Base-by-base conservation (phyloP, 768 basidiomycete species). In the Amanita thiersii region DNA sequence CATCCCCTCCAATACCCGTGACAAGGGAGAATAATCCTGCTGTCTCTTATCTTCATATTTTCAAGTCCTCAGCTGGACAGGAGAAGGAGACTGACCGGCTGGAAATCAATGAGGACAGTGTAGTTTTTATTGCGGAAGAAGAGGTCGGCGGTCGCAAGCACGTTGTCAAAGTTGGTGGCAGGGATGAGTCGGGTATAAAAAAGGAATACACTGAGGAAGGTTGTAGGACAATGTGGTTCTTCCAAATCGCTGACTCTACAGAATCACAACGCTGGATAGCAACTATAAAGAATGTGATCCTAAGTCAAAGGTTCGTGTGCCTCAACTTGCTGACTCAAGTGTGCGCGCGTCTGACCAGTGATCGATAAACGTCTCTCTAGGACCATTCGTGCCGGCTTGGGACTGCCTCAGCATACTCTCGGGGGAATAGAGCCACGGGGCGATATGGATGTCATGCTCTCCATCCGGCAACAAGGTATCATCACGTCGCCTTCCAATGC, bases 401-500 rank as follows among this genome's bases (percentile, higher is more conserved):
- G 75, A 24, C 59, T 66, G 17, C 60, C 75, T 19, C 54, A 68
- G 0, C 61, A 61, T 29, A 60, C 61, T 15, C 50, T 62, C 2
- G 62, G 67, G 15, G 65, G 63, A 11, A 62, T 71, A 19, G 86
- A 86, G 46, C 84, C 83, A 15, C 69, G 78, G 34, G 86, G 86
- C 4, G 86, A 88, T 53, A 75, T 88, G 65, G 86, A 88, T 54
- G 86, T 87, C 35, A 83, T 86, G 75, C 68, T 88, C 25, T 81
- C 82, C 21, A 85, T 88, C 69, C 79, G 79, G 36, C 68, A 76
- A 23, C 82, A 85, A 50, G 77, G 73, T n/a, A 59, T 78, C 40
- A 63, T 68, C 48, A 63, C 65, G 20, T 65, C 65, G 19, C 57
- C 59, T 39, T 56, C 56, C 14, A 40, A 42, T 18, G 25, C 52